Percentiles rank a stretch among this genome's conserved stretches.
phyloP scores from a whole-genome alignment of 768 basidiomycete species.

The Neoboletus magnificus region DNA sequence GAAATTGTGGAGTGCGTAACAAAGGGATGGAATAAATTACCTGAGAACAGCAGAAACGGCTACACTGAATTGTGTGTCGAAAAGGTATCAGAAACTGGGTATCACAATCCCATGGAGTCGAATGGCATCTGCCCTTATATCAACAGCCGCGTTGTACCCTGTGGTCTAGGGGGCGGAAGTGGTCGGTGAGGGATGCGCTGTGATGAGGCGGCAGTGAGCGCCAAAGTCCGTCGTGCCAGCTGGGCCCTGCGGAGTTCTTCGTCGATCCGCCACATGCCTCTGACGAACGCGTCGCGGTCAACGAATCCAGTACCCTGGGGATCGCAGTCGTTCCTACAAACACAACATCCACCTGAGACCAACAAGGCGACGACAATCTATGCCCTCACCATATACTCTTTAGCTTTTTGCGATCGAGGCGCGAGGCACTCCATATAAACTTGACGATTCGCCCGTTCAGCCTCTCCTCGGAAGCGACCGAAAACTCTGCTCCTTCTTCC shows the following conservation, averaged over 20 bases:
- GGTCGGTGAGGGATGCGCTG: slow-evolving; percentile 35
- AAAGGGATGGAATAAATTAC: slow-evolving; percentile 15
- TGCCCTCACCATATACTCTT: slow-evolving; percentile 62
- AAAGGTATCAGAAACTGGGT: slow-evolving; percentile 21
- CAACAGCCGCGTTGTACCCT: slow-evolving; percentile 9
- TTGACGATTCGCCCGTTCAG: slow-evolving; percentile 57
- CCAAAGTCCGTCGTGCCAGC: slow-evolving; percentile 30
- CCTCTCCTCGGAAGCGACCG: slow-evolving; percentile 42
- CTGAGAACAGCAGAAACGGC: neutral
- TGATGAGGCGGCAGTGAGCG: slow-evolving; percentile 32
- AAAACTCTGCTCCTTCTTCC: slow-evolving; percentile 26
- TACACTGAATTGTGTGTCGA: neutral
- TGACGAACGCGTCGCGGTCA: slow-evolving; percentile 62
- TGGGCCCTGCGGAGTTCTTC: slow-evolving; percentile 72
- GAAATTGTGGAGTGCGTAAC: neutral
- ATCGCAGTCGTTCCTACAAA: slow-evolving; percentile 68
- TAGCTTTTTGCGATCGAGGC: slow-evolving; percentile 50
- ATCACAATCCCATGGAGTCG: slow-evolving; percentile 5
- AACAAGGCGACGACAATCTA: neutral
- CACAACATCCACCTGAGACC: neutral
- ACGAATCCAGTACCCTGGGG: slow-evolving; percentile 51
- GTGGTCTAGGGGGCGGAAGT: slow-evolving; percentile 19
- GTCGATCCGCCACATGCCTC: slow-evolving; percentile 86
- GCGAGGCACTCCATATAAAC: slow-evolving; percentile 61
- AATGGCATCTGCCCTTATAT: neutral